These are phyloP conservation scores for Tuber brumale DNA, from an alignment of 495 filamentous ascomycete species.

Conservation along the genomic window DNA sequence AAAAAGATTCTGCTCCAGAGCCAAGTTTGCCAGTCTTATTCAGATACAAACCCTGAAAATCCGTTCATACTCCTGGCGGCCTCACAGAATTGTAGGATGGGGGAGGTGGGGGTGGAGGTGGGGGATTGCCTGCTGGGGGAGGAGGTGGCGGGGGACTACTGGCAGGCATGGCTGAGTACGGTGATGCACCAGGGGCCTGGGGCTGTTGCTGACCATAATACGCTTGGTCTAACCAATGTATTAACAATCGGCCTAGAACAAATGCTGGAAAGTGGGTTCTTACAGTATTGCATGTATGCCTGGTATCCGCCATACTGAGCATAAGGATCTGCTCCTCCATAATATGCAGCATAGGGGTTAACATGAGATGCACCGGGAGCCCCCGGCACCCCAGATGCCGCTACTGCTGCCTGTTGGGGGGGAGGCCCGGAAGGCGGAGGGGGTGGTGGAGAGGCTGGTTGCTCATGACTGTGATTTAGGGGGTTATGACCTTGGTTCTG, in stretches of 20 bases:
- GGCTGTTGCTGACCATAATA: slow-evolving; percentile 38
- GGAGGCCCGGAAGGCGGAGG: slow-evolving; percentile 40
- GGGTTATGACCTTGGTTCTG: slow-evolving; percentile 36
- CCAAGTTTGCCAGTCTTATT: neutral
- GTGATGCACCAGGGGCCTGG: slow-evolving; percentile 32
- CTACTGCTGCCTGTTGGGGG: slow-evolving; percentile 41
- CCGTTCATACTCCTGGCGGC: slow-evolving; percentile 23
- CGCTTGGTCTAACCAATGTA: slow-evolving; percentile 29
- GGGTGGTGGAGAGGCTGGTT: slow-evolving; percentile 41
- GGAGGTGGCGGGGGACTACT: slow-evolving; percentile 27
- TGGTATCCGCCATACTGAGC: slow-evolving; percentile 83
- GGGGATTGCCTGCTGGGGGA: slow-evolving; percentile 30
- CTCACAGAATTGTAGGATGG: slow-evolving; percentile 30
- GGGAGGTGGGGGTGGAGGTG: slow-evolving; percentile 22
- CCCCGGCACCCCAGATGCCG: slow-evolving; percentile 41
- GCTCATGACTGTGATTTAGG: slow-evolving; percentile 31
- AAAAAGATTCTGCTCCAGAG: neutral
- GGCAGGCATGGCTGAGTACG: slow-evolving; percentile 27
- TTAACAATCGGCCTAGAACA: neutral
- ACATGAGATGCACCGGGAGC: slow-evolving; percentile 55
- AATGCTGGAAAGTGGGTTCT: slow-evolving; percentile 29
- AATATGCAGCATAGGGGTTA: slow-evolving; percentile 80
- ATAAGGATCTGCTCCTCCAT: slow-evolving; percentile 72
- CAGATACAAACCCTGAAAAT: neutral
- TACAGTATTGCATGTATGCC: slow-evolving; percentile 61